These are phyloP conservation scores for Colletotrichum destructivum DNA, from an alignment of 2,329 filamentous ascomycete genomes.

Conservation along the genomic window DNA sequence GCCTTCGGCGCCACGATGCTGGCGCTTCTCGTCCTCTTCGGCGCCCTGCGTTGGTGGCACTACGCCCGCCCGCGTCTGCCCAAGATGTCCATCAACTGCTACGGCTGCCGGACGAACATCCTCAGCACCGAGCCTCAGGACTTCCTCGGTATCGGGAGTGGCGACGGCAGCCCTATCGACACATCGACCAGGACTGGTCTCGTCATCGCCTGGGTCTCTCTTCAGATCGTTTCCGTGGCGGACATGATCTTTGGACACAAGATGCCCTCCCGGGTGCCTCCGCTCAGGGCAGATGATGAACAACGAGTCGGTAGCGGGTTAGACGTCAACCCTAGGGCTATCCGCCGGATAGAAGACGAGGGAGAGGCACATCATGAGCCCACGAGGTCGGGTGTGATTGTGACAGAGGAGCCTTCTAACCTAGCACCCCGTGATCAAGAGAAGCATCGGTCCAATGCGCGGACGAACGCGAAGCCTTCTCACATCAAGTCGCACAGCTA, in stretches of 20 bases:
- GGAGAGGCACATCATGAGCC: neutral
- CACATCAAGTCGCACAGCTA: neutral
- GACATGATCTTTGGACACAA: neutral
- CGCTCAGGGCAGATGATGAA: neutral
- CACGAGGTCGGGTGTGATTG: neutral
- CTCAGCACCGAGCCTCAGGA: neutral
- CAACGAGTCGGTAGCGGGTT: no score
- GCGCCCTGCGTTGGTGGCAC: neutral
- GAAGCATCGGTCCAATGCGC: neutral
- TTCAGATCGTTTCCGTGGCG: neutral
- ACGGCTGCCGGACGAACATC: neutral
- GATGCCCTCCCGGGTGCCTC: neutral
- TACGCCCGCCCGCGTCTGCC: neutral
- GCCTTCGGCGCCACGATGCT: neutral
- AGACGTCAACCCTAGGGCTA: accelerated
- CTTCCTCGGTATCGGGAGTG: no score
- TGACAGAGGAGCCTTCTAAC: neutral
- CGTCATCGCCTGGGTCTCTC: neutral
- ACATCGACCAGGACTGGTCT: neutral
- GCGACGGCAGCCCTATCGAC: neutral
- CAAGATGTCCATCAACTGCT: neutral
- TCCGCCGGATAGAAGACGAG: neutral
- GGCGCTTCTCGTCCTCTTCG: neutral
- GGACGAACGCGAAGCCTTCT: neutral
- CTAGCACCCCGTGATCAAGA: neutral